Evolutionary conservation across 2,329 filamentous ascomycete genomes (phyloP).

Genomic region (Clarireedia paspali): DNA sequence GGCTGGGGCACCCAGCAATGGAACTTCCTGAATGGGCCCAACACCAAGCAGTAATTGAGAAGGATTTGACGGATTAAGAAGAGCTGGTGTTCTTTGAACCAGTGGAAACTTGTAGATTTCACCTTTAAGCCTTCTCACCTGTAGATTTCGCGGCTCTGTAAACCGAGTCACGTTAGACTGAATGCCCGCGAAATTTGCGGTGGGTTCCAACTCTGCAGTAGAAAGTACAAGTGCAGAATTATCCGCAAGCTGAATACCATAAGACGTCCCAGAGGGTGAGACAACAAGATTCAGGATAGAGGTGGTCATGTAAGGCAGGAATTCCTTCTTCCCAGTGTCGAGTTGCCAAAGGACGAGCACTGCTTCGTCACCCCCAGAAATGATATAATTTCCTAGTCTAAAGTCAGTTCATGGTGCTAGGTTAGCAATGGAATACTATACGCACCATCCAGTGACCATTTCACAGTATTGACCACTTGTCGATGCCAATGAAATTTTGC

Average conservation of each 20-base stretch:
- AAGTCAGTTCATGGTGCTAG: not conserved
- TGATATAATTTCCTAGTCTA: slow-evolving; percentile 74
- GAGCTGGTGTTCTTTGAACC: slow-evolving; percentile 43
- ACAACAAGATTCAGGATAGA: slow-evolving; percentile 79
- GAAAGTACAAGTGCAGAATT: slow-evolving; percentile 89
- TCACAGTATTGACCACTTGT: slow-evolving; percentile 71
- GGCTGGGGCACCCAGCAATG: slow-evolving; percentile 41
- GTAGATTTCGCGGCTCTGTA: slow-evolving; percentile 42
- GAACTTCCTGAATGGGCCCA: slow-evolving; percentile 50
- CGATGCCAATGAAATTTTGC: slow-evolving; percentile 88
- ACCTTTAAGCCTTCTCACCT: slow-evolving; percentile 41
- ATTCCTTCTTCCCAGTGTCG: slow-evolving; percentile 74
- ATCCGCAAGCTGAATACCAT: slow-evolving; percentile 78
- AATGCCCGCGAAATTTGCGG: slow-evolving; percentile 75
- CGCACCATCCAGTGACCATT: slow-evolving; percentile 87
- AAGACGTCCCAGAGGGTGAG: slow-evolving; percentile 71
- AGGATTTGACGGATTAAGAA: slow-evolving; percentile 53
- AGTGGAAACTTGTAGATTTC: slow-evolving; percentile 22
- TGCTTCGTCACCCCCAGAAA: slow-evolving; percentile 87
- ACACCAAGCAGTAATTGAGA: slow-evolving; percentile 63
- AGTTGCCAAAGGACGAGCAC: slow-evolving; percentile 90
- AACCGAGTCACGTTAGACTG: slow-evolving; percentile 54
- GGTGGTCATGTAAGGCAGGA: slow-evolving; percentile 82
- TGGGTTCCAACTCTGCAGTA: slow-evolving; percentile 80
- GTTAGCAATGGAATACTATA: slow-evolving; percentile 4